Percentiles rank a stretch among this genome's conserved stretches.
Conservation (phyloP, 768 basidiomycete genomes). For the Leccinellum luteum region DNA sequence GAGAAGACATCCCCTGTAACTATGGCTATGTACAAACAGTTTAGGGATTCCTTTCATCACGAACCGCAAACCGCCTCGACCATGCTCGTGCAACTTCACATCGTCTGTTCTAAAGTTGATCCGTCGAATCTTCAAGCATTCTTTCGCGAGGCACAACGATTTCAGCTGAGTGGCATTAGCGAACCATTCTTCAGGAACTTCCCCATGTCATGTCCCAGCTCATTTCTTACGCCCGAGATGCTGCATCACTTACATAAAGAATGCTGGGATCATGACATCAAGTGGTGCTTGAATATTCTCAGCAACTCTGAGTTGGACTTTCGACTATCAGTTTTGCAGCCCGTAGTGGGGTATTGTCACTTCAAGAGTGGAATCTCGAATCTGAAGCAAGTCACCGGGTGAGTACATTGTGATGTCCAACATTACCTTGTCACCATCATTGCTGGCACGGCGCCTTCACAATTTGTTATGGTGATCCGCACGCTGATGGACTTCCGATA, state of each 20-base stretch:
- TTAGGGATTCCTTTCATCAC: neutral
- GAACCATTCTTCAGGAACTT: neutral
- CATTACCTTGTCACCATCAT: neutral
- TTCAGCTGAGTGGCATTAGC: neutral
- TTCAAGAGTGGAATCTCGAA: neutral
- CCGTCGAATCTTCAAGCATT: neutral
- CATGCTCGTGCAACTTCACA: neutral
- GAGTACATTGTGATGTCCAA: neutral
- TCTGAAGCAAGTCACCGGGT: neutral
- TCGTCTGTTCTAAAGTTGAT: neutral
- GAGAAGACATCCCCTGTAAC: neutral
- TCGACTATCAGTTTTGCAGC: neutral
- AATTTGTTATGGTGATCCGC: neutral
- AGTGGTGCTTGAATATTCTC: neutral
- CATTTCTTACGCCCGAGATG: neutral
- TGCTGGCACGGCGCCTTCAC: neutral
- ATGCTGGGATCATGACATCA: neutral
- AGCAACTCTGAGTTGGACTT: neutral
- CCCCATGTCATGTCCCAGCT: neutral
- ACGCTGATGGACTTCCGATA: neutral
- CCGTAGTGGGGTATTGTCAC: neutral
- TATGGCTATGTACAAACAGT: neutral
- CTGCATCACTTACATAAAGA: neutral
- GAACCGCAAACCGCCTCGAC: neutral
- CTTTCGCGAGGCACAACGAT: neutral